Base-by-base conservation (phyloP, 2,329 filamentous ascomycete genomes). In the Colletotrichum sp. region DNA sequence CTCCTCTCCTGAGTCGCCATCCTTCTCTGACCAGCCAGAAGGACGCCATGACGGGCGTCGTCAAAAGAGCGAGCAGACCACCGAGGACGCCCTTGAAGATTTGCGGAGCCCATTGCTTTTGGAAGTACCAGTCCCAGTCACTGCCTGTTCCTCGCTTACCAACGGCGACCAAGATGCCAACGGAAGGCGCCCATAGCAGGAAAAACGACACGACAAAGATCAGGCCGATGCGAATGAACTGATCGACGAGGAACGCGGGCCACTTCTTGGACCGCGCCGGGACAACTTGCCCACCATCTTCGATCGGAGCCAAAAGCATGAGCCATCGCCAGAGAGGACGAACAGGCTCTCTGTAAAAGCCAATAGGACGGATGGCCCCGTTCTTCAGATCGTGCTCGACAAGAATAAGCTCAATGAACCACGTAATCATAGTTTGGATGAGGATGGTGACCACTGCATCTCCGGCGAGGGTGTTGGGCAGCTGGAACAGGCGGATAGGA, bases 391-490 rank as follows among this genome's bases (percentile, higher is more conserved):
- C 88, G 26, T 83, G 82, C 78, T 86, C 86, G 30, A 91, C 88
- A n/a, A 90, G 80, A 32, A 85, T 74, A 44, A 85, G 82, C 79
- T 90, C 88, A 57, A 89, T 82, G 67, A 89, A 81, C 89, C 89
- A 91, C 26, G 89, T 91, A 63, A 89, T 82, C 77, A 88, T 80
- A 77, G 83, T 86, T 80, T 90, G 89, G 67, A 90, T 68, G 76
- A 90, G 83, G 74, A 89, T 85, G n/a, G 89, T 90, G 55, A 91
- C 83, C 48, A 84, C 86, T 4, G 86, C 86, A 80, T 91, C 89
- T 69, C 85, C 87, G 16, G 88, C 85, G 4, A 91, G 83, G 2
- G 89, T 90, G 78, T 88, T 89, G 76, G 89, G 89, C 32, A 89
- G 85, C 76, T 84, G 81, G 79, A 88, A 90, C 62, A 91, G 83